Evolutionary conservation across 1,139 yeast species (phyloP).

Genomic region (Candida pseudocylindracea): DNA sequence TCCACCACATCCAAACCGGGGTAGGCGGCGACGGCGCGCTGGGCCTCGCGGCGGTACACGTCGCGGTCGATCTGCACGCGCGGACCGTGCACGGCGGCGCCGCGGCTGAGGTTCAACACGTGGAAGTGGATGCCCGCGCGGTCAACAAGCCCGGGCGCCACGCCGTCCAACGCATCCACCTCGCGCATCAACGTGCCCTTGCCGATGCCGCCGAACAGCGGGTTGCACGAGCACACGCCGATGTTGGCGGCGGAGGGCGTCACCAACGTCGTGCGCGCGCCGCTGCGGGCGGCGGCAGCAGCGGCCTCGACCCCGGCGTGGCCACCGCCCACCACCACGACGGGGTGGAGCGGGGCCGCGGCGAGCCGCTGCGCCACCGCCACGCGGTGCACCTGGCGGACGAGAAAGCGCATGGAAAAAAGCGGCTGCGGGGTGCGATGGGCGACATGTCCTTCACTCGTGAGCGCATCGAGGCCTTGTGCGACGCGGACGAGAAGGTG

Average conservation of each 20-base stretch:
- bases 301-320: conserved; percentile 99
- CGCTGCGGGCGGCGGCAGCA: conserved; percentile 74
- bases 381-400: conserved; percentile 1
- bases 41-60: conserved; percentile 68
- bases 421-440: too few species aligned
- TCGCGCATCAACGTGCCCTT: conserved; percentile 85
- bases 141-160: conserved; percentile 68
- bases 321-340: conserved; percentile 89
- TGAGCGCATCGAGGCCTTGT: too few species aligned
- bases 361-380: conserved; percentile 3
- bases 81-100: conserved; percentile 98
- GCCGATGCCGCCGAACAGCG: conserved; percentile 97
- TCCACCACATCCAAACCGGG: conserved; percentile 36
- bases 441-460: too few species aligned
- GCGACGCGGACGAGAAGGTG: too few species aligned
- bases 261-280: conserved; percentile 47
- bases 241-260: conserved; percentile 60
- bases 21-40: conserved; percentile 34
- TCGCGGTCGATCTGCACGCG: conserved; percentile 87
- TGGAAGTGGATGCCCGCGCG: conserved; percentile 86
- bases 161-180: conserved; percentile 93
- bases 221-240: conserved; percentile 94
- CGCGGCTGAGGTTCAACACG: conserved; percentile 67
- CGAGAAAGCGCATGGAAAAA: too few species aligned
- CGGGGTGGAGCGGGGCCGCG: conserved; percentile 18